Evolutionary conservation across 1,284 basidiomycete genomes (phyloP).

Genomic region (Ustilago cynodontis): DNA sequence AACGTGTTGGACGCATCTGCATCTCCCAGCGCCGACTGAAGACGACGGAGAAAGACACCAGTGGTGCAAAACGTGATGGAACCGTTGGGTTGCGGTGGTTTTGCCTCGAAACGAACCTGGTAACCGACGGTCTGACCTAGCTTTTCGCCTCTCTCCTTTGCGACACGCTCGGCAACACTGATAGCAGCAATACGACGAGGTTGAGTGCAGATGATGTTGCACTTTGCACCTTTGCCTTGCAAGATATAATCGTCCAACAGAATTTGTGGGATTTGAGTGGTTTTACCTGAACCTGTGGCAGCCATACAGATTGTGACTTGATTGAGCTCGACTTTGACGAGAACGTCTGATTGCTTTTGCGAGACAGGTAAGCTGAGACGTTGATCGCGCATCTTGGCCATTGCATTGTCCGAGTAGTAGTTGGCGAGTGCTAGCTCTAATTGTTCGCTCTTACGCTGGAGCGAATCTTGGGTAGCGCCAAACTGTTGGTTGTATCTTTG

Average conservation of each 20-base stretch:
- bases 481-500: slow-evolving; percentile 40
- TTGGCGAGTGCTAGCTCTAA: slow-evolving; percentile 75
- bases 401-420: slow-evolving; percentile 77
- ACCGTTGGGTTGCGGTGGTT: slow-evolving; percentile 83
- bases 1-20: slow-evolving; percentile 61
- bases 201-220: slow-evolving; percentile 94
- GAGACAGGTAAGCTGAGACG: slow-evolving; percentile 80
- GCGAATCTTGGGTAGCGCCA: slow-evolving; percentile 59
- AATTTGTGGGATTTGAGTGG: slow-evolving; percentile 93
- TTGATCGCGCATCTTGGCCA: slow-evolving; percentile 79
- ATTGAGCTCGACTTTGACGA: slow-evolving; percentile 79
- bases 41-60: slow-evolving; percentile 87
- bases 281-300: slow-evolving; percentile 94
- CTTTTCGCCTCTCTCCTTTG: slow-evolving; percentile 85
- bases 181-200: slow-evolving; percentile 92
- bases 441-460: slow-evolving; percentile 75
- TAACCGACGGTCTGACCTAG: slow-evolving; percentile 86
- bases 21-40: slow-evolving; percentile 80
- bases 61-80: slow-evolving; percentile 92
- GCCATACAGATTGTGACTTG: slow-evolving; percentile 95
- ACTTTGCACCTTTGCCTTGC: slow-evolving; percentile 81
- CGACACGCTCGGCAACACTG: slow-evolving; percentile 90
- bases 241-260: slow-evolving; percentile 88
- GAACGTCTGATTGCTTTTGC: slow-evolving; percentile 62
- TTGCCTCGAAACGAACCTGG: slow-evolving; percentile 90